Base-by-base conservation (phyloP, 192 early-diverging fungal genomes). In the Phycomyces blakesleeanus region DNA sequence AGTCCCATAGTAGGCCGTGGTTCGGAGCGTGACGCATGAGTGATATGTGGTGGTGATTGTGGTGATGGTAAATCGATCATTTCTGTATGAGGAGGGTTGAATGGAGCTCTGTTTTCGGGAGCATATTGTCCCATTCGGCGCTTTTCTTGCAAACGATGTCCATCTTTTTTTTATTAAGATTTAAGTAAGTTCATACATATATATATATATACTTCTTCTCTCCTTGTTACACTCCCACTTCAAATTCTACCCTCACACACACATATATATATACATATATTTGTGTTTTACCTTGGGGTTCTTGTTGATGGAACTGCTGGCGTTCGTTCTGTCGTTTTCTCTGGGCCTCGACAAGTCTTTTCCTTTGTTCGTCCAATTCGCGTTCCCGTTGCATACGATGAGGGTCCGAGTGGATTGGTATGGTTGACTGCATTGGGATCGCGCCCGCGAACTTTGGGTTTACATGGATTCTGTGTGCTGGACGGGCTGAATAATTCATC, bases 371-470 rank as follows among this genome's bases (percentile, higher is more conserved):
- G 5, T 54, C 52, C 52, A 54, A 22, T 22, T 54, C 52, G 12
- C 24, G 52, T 20, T 29, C 24, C 5, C 52, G 11, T 12, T 47
- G 44, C 44, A 47, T 47, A n/a, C 44, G 12, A 18, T n/a, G 18
- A 11, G 44, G 44, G 2, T 47, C 44, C 3, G 12, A 6, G 44
- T n/a, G 44, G 24, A 54, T 2, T 15, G 52, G 52, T 15, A 22
- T 12, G 24, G 52, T 54, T n/a, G 24, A 25, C 21, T 54, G 52
- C 8, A 54, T 54, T 3, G 52, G 52, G 3, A 54, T 12, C 3
- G 52, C 11, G 11, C 52, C 52, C 12, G 52, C 52, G 21, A 54
- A 54, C 20, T 54, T 54, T 12, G 52, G 52, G 21, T 54, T 54
- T 4, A 54, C 24, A 25, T 54, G 52, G 16, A 54, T 54, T 3